Conservation (phyloP, 148 eudicot species). For the Amaranthus hypochondriacus region DNA sequence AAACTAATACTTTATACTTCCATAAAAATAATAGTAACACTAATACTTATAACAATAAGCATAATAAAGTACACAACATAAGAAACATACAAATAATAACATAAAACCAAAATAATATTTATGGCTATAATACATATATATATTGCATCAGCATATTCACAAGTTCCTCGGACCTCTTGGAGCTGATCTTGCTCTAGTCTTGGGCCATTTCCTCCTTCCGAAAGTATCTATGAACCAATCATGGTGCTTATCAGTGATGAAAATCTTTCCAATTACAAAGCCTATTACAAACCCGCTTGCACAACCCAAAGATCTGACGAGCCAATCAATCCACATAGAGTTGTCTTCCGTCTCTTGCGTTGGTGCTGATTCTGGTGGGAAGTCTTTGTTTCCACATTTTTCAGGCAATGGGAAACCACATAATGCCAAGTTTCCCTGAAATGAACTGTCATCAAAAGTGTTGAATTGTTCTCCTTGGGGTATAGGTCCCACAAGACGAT, state of each 20-base stretch:
- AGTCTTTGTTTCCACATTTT: conserved; percentile 4
- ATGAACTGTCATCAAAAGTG: conserved; percentile 29
- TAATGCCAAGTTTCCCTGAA: conserved; percentile 28
- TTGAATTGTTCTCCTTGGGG: conserved; percentile 31
- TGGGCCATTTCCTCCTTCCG: conserved; percentile 6
- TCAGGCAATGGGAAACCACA: conserved; percentile 33
- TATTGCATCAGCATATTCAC: neutral
- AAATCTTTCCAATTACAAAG: conserved; percentile 15
- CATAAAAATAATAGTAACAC: no score
- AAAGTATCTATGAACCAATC: conserved; percentile 27
- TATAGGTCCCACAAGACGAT: conserved; percentile 27
- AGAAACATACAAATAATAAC: no score
- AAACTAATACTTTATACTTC: no score
- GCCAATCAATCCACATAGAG: conserved; percentile 24
- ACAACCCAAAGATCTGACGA: conserved; percentile 21
- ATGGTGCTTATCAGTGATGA: conserved; percentile 11
- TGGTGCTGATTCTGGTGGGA: neutral
- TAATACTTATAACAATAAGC: no score
- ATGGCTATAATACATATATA: no score
- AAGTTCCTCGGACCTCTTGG: neutral
- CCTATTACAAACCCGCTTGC: conserved; percentile 31
- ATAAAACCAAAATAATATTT: no score
- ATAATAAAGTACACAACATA: no score
- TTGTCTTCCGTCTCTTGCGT: conserved; percentile 2
- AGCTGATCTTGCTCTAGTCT: neutral